phyloP scores from a whole-genome alignment of 139 green algal genomes.

The Closterium sp. region DNA sequence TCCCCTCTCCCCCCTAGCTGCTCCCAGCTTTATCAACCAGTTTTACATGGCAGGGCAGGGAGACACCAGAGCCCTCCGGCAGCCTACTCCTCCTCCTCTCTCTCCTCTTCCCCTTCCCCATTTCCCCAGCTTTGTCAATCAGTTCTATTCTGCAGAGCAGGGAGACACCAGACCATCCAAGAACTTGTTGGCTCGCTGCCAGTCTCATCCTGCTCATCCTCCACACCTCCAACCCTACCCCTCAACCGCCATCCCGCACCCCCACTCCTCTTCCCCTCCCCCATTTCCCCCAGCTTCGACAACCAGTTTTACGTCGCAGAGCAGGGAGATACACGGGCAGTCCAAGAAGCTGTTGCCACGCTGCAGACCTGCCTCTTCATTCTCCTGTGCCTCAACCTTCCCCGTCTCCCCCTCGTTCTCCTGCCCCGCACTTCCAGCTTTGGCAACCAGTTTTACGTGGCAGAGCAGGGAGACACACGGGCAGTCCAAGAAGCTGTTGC shows the following conservation, averaged over 20 bases:
- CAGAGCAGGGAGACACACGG: slow-evolving; percentile 28
- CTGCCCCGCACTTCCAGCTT: slow-evolving; percentile 34
- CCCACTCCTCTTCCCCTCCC: neutral
- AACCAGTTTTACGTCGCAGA: slow-evolving; percentile 47
- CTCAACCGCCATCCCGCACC: too few species aligned
- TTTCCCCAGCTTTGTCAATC: neutral
- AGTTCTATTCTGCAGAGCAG: too few species aligned
- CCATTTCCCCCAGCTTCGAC: neutral
- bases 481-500: slow-evolving; percentile 13
- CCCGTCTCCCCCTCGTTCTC: too few species aligned
- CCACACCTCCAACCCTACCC: too few species aligned
- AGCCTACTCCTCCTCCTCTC: slow-evolving; percentile 23
- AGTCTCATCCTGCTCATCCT: too few species aligned
- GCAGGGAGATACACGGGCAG: slow-evolving; percentile 22
- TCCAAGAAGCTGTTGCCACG: slow-evolving; percentile 6
- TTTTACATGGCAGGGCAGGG: slow-evolving; percentile 50
- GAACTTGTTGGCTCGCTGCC: too few species aligned
- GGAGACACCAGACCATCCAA: too few species aligned
- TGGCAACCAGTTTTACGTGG: slow-evolving; percentile 47
- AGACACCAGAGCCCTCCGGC: slow-evolving; percentile 10
- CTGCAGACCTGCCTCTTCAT: slow-evolving; percentile 45
- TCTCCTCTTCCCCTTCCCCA: neutral
- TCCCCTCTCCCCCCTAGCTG: neutral
- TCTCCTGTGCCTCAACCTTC: too few species aligned
- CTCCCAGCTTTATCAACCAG: slow-evolving; percentile 25